phyloP scores from a whole-genome alignment of 139 green algal species.

The Spirogloea muscicola region DNA sequence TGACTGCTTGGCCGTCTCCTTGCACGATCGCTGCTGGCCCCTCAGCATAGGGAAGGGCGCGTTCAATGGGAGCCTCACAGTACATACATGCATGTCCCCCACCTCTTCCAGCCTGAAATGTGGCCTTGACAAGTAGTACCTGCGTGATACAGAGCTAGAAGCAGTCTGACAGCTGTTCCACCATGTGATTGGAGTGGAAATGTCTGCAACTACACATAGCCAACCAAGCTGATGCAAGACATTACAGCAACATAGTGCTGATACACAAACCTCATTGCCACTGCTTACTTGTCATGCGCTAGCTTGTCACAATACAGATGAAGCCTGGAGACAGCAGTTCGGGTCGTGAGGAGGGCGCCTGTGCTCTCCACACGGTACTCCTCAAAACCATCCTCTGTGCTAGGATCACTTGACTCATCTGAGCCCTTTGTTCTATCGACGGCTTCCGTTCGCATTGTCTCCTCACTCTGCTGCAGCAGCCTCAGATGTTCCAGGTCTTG shows the following conservation, averaged over 20 bases:
- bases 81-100: background rate
- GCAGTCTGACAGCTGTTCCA: no score
- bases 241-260: no score
- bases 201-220: no score
- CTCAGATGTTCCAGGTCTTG: no score
- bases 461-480: no score
- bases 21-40: background rate
- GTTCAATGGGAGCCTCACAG: slow-evolving; percentile 5
- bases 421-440: background rate
- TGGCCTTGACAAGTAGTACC: background rate
- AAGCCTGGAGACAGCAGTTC: slow-evolving; percentile 1
- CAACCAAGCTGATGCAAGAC: no score
- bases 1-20: background rate
- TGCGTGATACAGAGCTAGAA: no score
- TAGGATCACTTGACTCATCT: background rate
- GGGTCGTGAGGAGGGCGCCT: slow-evolving; percentile 18
- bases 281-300: slow-evolving; percentile 13
- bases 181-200: no score
- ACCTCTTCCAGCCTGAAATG: background rate
- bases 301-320: slow-evolving; percentile 33
- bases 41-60: background rate
- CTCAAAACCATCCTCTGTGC: background rate
- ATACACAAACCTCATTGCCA: no score
- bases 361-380: slow-evolving; percentile 18
- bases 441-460: no score